phyloP scores from a whole-genome alignment of 208 protist genomes.

The Trypanosoma conorhini region DNA sequence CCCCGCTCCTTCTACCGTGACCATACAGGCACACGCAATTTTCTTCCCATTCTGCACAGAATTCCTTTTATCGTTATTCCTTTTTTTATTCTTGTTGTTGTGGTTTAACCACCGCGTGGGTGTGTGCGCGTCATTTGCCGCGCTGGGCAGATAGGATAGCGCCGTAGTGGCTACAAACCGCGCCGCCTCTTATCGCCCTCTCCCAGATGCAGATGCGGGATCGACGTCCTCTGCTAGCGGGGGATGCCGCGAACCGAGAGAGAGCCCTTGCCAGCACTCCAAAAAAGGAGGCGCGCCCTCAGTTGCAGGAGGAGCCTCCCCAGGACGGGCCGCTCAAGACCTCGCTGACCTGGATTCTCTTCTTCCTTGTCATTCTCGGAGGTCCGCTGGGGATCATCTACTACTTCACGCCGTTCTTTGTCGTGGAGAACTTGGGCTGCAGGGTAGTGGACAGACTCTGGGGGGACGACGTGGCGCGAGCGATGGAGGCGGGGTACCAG shows the following conservation, averaged over 20 bases:
- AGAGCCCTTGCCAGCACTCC: constrained; percentile 24
- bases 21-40: not conserved
- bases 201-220: constrained; percentile 17
- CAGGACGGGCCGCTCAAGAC: constrained; percentile 18
- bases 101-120: not conserved
- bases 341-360: constrained; percentile 49
- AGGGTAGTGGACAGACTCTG: constrained; percentile 51
- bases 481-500: constrained; percentile 60
- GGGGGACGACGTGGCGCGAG: constrained; percentile 42
- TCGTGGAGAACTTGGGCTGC: constrained; percentile 74
- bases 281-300: constrained; percentile 1
- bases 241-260: not conserved
- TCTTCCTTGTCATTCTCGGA: constrained; percentile 57
- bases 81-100: too few relatives aligned
- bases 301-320: not conserved
- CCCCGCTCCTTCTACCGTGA: not conserved
- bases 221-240: constrained; percentile 19
- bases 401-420: constrained; percentile 79
- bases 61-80: not conserved
- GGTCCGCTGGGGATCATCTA: constrained; percentile 56
- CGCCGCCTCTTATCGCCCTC: not conserved
- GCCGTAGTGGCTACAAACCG: not conserved
- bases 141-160: not conserved
- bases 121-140: not conserved
- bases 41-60: not conserved